Evolutionary conservation across 2,329 filamentous ascomycete species (phyloP), one percentile per base, ranked within the genome.

Genomic region (Cercospora sp.): DNA sequence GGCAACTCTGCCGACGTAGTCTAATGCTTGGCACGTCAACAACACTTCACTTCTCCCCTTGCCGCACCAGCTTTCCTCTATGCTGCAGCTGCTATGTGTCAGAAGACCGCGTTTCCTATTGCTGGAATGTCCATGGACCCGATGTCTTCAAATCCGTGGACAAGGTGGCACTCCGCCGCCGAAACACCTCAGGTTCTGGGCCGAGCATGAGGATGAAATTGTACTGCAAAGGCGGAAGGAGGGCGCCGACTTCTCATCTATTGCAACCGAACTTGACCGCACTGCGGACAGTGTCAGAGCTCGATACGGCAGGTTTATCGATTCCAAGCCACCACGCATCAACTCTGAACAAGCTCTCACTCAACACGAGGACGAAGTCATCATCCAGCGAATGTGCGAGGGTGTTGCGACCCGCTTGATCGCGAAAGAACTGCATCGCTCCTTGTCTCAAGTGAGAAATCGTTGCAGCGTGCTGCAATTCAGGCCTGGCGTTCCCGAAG

Each of bases 1-100:
- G 48, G 55, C 55, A 59, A 59, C 28, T 59, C 31, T 33, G 55
- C 55, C 55, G 55, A 59, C 28, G 55, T n/a, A 31, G 9, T 58
- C 26, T 18, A n/a, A 59, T 18, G 18, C 16, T 20, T 20, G 30
- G 16, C 9, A 59, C 55, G 20, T 12, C 10, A 57, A 57, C 30
- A 31, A 28, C 16, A 2, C 55, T 53, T 18, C 16, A 23, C 28
- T 36, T 36, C 30, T 8, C n/a, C 5, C 18, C 28, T 13, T 16
- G 36, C 9, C 55, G 55, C 55, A 16, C 5, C 48, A 55, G 23
- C 20, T 16, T 26, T 8, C 5, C 20, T 7, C 48, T 3, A 30
- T 55, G 48, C 48, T 26, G 23, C 20, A 28, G 48, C 6, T 28
- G 10, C 48, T 26, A 28, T 28, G 10, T 3, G 7, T 3, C 23